A percentile compares a stretch with the other conserved stretches of the same genome.
Conservation (phyloP, 2,329 filamentous ascomycete genomes). For the Septoria linicola region DNA sequence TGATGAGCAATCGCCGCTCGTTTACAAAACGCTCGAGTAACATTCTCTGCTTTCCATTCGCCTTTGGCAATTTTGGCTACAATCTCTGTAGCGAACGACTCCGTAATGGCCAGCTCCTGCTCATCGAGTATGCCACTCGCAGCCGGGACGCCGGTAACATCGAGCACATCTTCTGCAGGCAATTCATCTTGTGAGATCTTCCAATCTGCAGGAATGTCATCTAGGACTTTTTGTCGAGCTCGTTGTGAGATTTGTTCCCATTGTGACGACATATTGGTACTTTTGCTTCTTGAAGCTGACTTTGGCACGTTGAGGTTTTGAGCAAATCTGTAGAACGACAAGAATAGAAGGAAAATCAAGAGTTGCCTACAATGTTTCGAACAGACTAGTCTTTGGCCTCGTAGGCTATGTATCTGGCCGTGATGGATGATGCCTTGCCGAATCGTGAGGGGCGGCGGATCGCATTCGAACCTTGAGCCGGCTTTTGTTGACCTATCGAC, state of each 20-base stretch:
- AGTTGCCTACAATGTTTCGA: background rate
- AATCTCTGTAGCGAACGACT: conserved; percentile 41
- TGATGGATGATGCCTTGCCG: conserved; percentile 8
- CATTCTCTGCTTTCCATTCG: conserved; percentile 53
- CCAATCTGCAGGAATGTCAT: conserved; percentile 60
- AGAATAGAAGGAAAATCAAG: background rate
- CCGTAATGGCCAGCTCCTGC: conserved; percentile 53
- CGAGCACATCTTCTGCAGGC: conserved; percentile 48
- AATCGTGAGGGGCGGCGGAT: conserved; percentile 1
- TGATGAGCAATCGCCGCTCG: conserved; percentile 56
- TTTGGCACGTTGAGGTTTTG: background rate
- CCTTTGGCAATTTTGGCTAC: conserved; percentile 43
- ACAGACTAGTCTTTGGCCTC: background rate
- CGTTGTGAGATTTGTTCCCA: conserved; percentile 49
- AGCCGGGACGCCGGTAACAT: conserved; percentile 57
- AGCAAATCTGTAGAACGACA: background rate
- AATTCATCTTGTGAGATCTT: conserved; percentile 54
- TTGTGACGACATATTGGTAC: conserved; percentile 11
- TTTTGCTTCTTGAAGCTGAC: background rate
- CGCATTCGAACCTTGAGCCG: background rate
- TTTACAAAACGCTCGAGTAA: conserved; percentile 56
- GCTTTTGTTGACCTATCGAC: conserved; percentile 11
- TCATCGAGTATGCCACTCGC: conserved; percentile 59
- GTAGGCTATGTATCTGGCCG: conserved; percentile 1
- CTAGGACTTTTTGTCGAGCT: conserved; percentile 45